Conservation (phyloP, 2,329 filamentous ascomycete genomes). For the Arthrinium phaeospermum region DNA sequence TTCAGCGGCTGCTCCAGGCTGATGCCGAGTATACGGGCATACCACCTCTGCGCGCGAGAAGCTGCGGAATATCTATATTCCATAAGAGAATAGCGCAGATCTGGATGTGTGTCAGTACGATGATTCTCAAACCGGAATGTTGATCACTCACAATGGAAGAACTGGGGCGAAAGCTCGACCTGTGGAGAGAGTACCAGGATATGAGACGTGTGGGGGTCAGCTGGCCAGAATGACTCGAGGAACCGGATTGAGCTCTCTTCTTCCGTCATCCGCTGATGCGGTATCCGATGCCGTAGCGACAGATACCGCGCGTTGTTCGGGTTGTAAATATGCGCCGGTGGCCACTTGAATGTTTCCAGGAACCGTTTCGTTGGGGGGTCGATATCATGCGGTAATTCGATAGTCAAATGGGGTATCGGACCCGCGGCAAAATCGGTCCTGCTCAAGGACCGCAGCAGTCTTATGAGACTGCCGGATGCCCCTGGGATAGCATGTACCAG, state of each 20-base stretch:
- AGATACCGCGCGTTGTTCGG: slow-evolving; percentile 58
- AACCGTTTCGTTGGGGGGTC: slow-evolving; percentile 69
- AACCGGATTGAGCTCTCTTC: slow-evolving; percentile 77
- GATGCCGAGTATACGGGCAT: slow-evolving; percentile 72
- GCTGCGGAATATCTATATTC: slow-evolving; percentile 75
- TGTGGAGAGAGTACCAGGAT: slow-evolving; percentile 86
- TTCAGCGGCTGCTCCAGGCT: slow-evolving; percentile 76
- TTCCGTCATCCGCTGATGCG: slow-evolving; percentile 61
- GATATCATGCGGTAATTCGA: slow-evolving; percentile 78
- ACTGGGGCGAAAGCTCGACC: slow-evolving; percentile 78
- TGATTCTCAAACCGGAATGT: slow-evolving; percentile 19
- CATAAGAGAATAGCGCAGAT: slow-evolving; percentile 78
- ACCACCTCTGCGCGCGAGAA: slow-evolving; percentile 50
- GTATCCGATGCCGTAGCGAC: slow-evolving; percentile 76
- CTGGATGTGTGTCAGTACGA: slow-evolving; percentile 37
- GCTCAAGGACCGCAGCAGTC: slow-evolving; percentile 77
- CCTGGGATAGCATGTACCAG: slow-evolving; percentile 76
- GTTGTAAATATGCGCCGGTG: slow-evolving; percentile 51
- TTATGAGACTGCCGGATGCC: slow-evolving; percentile 75
- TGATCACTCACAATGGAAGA: slow-evolving; percentile 71
- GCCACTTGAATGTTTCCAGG: slow-evolving; percentile 71
- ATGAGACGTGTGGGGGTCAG: slow-evolving; percentile 67
- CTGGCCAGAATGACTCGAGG: slow-evolving; percentile 87
- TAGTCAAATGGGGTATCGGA: slow-evolving; percentile 74
- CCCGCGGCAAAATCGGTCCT: slow-evolving; percentile 77